A percentile compares a stretch with the other conserved stretches of the same genome.
These are phyloP conservation scores for Arabidopsis arenosa DNA, from an alignment of 345 rosid species.

Conservation along the genomic window DNA sequence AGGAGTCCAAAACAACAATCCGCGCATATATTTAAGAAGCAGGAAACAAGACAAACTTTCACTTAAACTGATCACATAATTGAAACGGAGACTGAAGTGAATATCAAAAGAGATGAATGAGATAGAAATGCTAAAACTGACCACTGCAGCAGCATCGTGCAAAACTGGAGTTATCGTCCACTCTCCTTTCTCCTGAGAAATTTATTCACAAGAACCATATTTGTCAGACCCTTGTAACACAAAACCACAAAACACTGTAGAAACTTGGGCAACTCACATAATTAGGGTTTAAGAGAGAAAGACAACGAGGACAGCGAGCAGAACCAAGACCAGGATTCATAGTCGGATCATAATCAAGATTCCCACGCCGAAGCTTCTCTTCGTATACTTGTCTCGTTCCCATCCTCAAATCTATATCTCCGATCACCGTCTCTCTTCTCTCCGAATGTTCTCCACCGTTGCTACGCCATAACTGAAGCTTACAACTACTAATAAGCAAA, in stretches of 20 bases:
- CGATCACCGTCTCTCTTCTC: constrained; percentile 33
- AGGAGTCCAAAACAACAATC: not conserved
- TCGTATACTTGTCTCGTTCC: constrained; percentile 90
- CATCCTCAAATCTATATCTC: constrained; percentile 46
- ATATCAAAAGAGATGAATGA: not conserved
- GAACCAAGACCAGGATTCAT: constrained; percentile 89
- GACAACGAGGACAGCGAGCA: constrained; percentile 94
- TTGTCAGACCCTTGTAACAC: not conserved
- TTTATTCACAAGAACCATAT: not conserved
- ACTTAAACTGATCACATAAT: constrained; percentile 11
- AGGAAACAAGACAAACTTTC: not conserved
- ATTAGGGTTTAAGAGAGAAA: constrained; percentile 74
- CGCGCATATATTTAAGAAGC: not conserved
- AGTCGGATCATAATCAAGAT: constrained; percentile 81
- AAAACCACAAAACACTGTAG: not conserved
- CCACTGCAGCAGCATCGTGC: constrained; percentile 91
- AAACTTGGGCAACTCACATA: constrained; percentile 49
- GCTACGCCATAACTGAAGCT: constrained; percentile 4
- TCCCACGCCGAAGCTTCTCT: constrained; percentile 75
- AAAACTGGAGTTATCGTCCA: constrained; percentile 83
- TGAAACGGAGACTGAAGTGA: not conserved
- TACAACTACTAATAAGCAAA: not conserved
- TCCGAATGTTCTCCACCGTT: constrained; percentile 15
- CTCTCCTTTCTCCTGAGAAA: constrained; percentile 66
- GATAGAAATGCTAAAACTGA: constrained; percentile 41